Evolutionary conservation across 208 protist species (phyloP), one percentile per base, ranked within the genome.

Genomic region (Herpetomonas muscarum): DNA sequence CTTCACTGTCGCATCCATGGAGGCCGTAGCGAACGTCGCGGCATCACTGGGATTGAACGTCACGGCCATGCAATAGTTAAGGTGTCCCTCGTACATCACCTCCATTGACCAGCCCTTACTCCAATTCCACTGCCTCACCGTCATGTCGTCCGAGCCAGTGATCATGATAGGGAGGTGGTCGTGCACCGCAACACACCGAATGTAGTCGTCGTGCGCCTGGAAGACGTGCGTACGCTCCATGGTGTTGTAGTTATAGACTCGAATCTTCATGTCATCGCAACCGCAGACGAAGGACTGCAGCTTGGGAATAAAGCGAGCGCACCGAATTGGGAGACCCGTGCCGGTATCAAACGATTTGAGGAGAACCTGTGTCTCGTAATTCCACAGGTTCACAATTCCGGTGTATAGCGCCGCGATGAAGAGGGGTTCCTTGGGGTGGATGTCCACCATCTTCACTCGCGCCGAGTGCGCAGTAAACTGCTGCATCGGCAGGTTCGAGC

Each of bases 191-290:
- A 99, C 73, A 48, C 75, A 84, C 47, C 98, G 86, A 52, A 99
- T 98, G 74, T 96, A 99, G 77, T 99, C 97, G 37, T 93, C 76
- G 66, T 99, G 97, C 6, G 97, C 98, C 57, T 98, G 96, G 59
- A 99, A 98, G 0, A 83, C 76, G 41, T 96, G 92, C 19, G 98
- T 94, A 64, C 97, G 98, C 70, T 99, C 97, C 86, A 98, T 98
- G 19, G 98, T 99, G 84, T 99, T 98, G 84, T 98, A 99, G 80
- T 99, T 99, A 79, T 97, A 99, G 39, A 99, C 93, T 25, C 95
- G 84, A 30, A 98, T 57, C 39, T 86, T 61, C 74, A 90, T 90
- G 64, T 99, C 97, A 67, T 99, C 98, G 2, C 93, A 78, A 37
- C 98, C 98, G 37, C 90, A 93, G 17, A 98, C 76, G 49, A 99